Evolutionary conservation across 805 yeast species (phyloP), one percentile per base, ranked within the genome.

Genomic region (Ogataea methylovora): DNA sequence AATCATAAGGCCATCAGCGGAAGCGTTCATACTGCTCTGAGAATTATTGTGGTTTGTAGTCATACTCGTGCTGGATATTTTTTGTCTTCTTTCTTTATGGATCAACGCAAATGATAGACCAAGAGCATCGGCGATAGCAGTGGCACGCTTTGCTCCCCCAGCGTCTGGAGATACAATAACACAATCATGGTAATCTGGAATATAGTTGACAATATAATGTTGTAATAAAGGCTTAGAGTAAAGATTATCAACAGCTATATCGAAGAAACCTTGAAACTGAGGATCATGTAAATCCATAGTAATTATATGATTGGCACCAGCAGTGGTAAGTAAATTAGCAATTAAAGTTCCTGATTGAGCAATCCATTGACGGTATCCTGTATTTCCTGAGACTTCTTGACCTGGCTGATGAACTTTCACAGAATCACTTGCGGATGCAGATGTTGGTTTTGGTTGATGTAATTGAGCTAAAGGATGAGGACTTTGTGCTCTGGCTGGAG

Each of bases 211-310:
- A 40, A 92, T 87, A 59, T 87, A 92, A 45, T 84, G 83, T 55
- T 84, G 88, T 37, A 90, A 64, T 37, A 92, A 65, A 2, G 97
- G 97, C 53, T 83, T 81, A 31, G 92, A 84, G 56, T 85, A 86
- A 44, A 92, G 58, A 55, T 92, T 92, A 57, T 92, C 99, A 28
- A 92, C 97, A 2, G 97, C 96, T 29, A 92, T 83, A 49, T 88
- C 92, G 54, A 92, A 92, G 52, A 86, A 92, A 4, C 99, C 99
- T 58, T 94, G 97, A 60, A 86, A 92, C 59, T 92, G 98, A 2
- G 97, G 87, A 52, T 92, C 98, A 56, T 92, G 99, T 38, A 92
- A 67, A 54, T 92, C 99, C 97, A 92, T 88, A 2, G 99, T 92
- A 43, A 92, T 87, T 37, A 88, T 79, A 51, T 94, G 92, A 58